phyloP scores from a whole-genome alignment of 2,329 filamentous ascomycete genomes.

The Fusarium caatingaense region DNA sequence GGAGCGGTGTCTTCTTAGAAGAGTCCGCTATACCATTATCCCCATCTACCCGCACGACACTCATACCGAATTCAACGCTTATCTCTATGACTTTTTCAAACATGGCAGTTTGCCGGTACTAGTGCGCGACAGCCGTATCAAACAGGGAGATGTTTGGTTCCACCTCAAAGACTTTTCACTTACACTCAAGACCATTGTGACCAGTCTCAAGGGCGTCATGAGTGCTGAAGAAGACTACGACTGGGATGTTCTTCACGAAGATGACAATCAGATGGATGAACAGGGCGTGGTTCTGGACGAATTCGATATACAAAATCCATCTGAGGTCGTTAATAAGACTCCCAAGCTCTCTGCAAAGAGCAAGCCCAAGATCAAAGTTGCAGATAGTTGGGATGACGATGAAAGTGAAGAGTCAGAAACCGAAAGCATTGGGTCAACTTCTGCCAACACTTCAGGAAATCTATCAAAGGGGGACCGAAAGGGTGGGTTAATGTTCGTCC shows the following conservation, averaged over 20 bases:
- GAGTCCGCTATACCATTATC: conserved; percentile 76
- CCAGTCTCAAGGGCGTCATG: conserved; percentile 68
- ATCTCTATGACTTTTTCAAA: conserved; percentile 81
- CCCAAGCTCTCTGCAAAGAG: conserved; percentile 1
- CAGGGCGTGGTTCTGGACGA: conserved; percentile 29
- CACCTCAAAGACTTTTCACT: conserved; percentile 69
- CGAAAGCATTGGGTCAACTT: conserved; percentile 46
- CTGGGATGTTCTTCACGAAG: conserved; percentile 49
- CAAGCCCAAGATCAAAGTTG: conserved; percentile 37
- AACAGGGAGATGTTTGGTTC: conserved; percentile 77
- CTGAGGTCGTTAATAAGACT: background rate
- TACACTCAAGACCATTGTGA: conserved; percentile 77
- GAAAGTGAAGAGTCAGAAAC: conserved; percentile 43
- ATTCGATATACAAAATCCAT: background rate
- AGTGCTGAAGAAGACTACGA: conserved; percentile 52
- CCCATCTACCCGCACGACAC: conserved; percentile 69
- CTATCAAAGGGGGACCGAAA: conserved; percentile 49
- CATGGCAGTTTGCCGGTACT: conserved; percentile 73
- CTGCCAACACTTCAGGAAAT: background rate
- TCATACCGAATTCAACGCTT: conserved; percentile 67
- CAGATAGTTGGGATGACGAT: conserved; percentile 58
- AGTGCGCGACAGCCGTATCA: conserved; percentile 73
- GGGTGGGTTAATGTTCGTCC: conserved; percentile 65
- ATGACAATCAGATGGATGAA: conserved; percentile 42
- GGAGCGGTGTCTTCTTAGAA: conserved; percentile 79